Percentiles rank a stretch among this genome's conserved stretches.
These are phyloP conservation scores for Chondrus crispus DNA, from an alignment of 23 red algal genomes.

Conservation along the genomic window DNA sequence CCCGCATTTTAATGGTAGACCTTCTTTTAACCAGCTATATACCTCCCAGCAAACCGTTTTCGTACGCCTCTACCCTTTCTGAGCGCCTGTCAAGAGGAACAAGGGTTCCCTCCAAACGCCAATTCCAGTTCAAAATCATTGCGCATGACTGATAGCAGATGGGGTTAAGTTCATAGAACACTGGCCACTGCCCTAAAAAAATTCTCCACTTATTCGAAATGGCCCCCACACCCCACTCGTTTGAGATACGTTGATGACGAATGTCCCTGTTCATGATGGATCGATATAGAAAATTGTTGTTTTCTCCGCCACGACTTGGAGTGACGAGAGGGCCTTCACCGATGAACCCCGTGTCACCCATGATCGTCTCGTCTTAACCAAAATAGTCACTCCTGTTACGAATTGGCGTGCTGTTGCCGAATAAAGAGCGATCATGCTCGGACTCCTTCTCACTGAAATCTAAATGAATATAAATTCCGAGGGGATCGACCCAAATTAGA, in stretches of 20 bases:
- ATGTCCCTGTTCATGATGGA: neutral
- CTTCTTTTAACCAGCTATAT: too few relatives aligned
- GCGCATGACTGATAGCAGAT: too few relatives aligned
- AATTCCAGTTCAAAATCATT: too few relatives aligned
- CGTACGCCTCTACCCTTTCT: too few relatives aligned
- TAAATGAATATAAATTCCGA: neutral
- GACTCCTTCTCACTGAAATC: neutral
- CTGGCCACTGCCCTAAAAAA: constrained; percentile 22
- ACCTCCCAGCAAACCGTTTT: too few relatives aligned
- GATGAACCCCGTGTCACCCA: neutral
- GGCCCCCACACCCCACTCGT: constrained; percentile 27
- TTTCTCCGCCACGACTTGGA: neutral
- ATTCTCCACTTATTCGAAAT: constrained; percentile 19
- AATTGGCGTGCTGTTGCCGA: neutral
- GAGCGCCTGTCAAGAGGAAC: too few relatives aligned
- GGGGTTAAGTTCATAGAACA: too few relatives aligned
- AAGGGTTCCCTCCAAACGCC: too few relatives aligned
- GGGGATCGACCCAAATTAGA: neutral
- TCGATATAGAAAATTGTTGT: neutral
- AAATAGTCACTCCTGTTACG: neutral
- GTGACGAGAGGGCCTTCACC: neutral
- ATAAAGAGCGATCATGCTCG: neutral
- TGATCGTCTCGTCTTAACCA: neutral
- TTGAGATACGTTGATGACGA: neutral
- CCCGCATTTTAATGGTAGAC: too few relatives aligned